phyloP scores from a whole-genome alignment of 495 filamentous ascomycete species.

The Trichoderma virens region DNA sequence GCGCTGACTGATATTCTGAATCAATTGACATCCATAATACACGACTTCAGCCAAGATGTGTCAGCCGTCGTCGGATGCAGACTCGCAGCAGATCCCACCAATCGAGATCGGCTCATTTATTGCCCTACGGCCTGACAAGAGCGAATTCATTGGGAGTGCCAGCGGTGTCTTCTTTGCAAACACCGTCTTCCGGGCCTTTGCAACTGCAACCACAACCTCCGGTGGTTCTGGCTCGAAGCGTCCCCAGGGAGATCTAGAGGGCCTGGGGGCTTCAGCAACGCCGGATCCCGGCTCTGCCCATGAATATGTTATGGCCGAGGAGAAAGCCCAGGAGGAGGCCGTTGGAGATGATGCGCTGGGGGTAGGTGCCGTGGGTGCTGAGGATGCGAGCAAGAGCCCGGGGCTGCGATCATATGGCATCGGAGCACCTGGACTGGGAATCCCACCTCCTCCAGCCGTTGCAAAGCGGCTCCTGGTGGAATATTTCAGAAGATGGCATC shows the following conservation, averaged over 20 bases:
- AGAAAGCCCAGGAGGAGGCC: slow-evolving; percentile 4
- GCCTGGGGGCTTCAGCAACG: neutral
- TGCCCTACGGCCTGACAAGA: slow-evolving; percentile 4
- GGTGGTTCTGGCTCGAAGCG: neutral
- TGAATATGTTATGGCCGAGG: slow-evolving; percentile 3
- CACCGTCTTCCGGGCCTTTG: slow-evolving; percentile 5
- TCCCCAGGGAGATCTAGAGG: neutral
- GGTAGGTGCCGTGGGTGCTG: neutral
- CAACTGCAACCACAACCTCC: neutral
- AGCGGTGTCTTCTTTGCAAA: slow-evolving; percentile 6
- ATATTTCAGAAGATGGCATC: slow-evolving; percentile 4
- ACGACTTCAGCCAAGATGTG: neutral
- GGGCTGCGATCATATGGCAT: neutral
- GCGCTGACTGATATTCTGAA: neutral
- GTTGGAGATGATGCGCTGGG: neutral
- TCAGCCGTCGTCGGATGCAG: neutral
- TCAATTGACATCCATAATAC: neutral
- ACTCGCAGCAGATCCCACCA: slow-evolving; percentile 7
- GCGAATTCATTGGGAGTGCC: slow-evolving; percentile 5
- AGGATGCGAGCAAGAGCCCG: slow-evolving; percentile 6
- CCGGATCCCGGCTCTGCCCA: neutral
- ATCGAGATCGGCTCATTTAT: slow-evolving; percentile 9
- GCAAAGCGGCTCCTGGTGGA: neutral
- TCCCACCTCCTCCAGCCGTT: neutral
- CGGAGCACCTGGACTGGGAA: neutral